A percentile compares a stretch with the other conserved stretches of the same genome.
These are phyloP conservation scores for Cryptococcus deneoformans DNA, from an alignment of 1,284 basidiomycete species.

Conservation along the genomic window DNA sequence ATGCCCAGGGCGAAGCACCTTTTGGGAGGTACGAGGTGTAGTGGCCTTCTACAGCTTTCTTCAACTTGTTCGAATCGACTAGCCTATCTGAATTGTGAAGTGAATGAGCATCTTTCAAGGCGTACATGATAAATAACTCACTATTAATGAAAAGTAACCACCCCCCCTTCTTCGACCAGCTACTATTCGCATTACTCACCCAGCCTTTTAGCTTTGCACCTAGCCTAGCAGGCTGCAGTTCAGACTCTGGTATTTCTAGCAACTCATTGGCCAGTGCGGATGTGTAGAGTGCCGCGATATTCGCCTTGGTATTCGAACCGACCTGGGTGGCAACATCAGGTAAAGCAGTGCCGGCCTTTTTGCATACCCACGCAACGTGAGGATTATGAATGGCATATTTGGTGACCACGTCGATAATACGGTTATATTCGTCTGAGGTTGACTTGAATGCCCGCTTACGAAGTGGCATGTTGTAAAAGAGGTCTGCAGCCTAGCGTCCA, in stretches of 20 bases:
- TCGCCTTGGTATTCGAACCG: conserved; percentile 62
- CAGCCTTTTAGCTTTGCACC: conserved; percentile 63
- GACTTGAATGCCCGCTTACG: conserved; percentile 82
- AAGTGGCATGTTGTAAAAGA: conserved; percentile 93
- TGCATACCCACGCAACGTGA: conserved; percentile 81
- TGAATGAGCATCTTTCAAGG: neutral
- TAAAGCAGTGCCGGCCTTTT: conserved; percentile 70
- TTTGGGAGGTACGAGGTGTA: conserved; percentile 89
- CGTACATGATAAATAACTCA: conserved; percentile 50
- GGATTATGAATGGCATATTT: conserved; percentile 94
- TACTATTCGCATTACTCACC: conserved; percentile 86
- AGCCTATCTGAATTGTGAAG: conserved; percentile 66
- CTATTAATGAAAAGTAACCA: conserved; percentile 98
- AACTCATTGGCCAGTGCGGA: conserved; percentile 78
- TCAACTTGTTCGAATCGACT: conserved; percentile 85
- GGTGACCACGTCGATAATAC: conserved; percentile 89
- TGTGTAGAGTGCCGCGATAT: conserved; percentile 81
- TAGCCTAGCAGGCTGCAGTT: conserved; percentile 48
- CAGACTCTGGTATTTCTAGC: conserved; percentile 55
- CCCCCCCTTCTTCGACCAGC: conserved; percentile 68
- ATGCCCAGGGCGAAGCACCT: conserved; percentile 86
- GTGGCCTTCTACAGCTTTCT: conserved; percentile 79
- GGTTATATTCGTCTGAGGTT: conserved; percentile 85
- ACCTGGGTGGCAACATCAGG: conserved; percentile 83
- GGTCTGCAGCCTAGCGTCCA: conserved; percentile 72